A percentile compares a stretch with the other conserved stretches of the same genome.
Evolutionary conservation across 2,329 filamentous ascomycete genomes (phyloP).

Genomic region (Penicillium griseofulvum): DNA sequence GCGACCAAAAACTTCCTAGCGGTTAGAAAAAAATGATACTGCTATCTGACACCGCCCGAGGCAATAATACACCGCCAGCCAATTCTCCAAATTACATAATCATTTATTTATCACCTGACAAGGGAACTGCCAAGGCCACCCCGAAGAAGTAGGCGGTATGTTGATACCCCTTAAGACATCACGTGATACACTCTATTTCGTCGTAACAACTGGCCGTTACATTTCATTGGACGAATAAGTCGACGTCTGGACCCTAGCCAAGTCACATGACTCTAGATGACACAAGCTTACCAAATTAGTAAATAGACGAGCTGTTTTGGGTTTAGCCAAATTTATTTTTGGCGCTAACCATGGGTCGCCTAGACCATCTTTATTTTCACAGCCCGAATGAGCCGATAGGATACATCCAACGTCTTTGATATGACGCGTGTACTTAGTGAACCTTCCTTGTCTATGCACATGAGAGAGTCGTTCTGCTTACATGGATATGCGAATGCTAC

Average conservation of each 20-base stretch:
- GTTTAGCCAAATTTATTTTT: not conserved
- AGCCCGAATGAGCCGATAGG: not conserved
- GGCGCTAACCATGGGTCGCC: not conserved
- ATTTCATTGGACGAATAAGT: not conserved
- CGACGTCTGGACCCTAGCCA: not conserved
- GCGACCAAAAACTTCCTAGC: slow-evolving; percentile 6
- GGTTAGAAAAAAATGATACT: slow-evolving; percentile 33
- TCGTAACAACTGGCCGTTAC: not conserved
- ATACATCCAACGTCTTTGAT: not conserved
- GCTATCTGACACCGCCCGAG: slow-evolving; percentile 26
- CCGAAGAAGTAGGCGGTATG: not conserved
- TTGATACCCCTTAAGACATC: not conserved
- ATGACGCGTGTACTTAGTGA: not conserved
- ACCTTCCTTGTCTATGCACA: not conserved
- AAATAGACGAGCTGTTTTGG: not conserved
- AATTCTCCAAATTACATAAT: not conserved
- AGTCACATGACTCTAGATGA: not conserved
- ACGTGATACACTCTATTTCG: not conserved
- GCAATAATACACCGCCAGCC: slow-evolving; percentile 24
- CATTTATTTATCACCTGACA: not conserved
- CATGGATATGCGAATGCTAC: too few species aligned
- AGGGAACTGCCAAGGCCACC: not conserved
- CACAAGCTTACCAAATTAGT: not conserved
- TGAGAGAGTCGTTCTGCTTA: not conserved
- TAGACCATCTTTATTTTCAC: slow-evolving; percentile 2